phyloP scores from a whole-genome alignment of 2,329 filamentous ascomycete species.

The Beauveria medogensis region DNA sequence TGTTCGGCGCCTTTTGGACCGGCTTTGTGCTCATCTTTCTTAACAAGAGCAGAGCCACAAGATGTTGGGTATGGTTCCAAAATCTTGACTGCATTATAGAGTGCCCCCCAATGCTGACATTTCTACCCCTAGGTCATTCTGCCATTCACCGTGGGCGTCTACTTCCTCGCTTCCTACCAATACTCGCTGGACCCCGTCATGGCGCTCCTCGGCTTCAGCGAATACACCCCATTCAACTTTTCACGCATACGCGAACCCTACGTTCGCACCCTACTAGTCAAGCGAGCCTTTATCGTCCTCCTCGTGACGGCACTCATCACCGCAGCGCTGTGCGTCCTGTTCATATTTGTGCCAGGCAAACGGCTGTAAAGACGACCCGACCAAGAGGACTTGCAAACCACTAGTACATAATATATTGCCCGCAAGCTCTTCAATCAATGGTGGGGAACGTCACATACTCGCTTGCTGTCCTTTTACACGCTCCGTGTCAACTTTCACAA shows the following conservation, averaged over 20 bases:
- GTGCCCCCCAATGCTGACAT: background rate
- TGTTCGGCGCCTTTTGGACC: conserved; percentile 92
- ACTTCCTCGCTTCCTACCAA: conserved; percentile 83
- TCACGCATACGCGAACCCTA: conserved; percentile 83
- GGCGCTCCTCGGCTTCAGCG: conserved; percentile 81
- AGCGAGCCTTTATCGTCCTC: conserved; percentile 75
- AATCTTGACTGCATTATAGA: background rate
- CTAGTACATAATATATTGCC: background rate
- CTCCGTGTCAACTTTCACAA: background rate
- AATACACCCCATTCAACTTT: conserved; percentile 94
- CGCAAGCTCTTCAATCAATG: background rate
- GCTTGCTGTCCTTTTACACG: background rate
- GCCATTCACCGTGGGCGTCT: conserved; percentile 85
- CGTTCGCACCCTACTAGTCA: conserved; percentile 75
- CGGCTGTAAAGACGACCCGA: conserved; percentile 44
- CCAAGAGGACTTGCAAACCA: background rate
- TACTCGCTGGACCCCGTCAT: conserved; percentile 91
- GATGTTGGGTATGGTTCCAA: conserved; percentile 65
- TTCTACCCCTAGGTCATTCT: conserved; percentile 51
- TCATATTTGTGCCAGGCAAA: conserved; percentile 91
- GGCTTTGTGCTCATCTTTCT: conserved; percentile 91
- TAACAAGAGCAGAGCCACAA: conserved; percentile 61
- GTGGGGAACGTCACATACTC: background rate
- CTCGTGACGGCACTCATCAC: conserved; percentile 68
- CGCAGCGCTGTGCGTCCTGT: conserved; percentile 76